These are phyloP conservation scores for Hypoxylon sp. DNA, from an alignment of 2,329 filamentous ascomycete genomes.

Conservation along the genomic window DNA sequence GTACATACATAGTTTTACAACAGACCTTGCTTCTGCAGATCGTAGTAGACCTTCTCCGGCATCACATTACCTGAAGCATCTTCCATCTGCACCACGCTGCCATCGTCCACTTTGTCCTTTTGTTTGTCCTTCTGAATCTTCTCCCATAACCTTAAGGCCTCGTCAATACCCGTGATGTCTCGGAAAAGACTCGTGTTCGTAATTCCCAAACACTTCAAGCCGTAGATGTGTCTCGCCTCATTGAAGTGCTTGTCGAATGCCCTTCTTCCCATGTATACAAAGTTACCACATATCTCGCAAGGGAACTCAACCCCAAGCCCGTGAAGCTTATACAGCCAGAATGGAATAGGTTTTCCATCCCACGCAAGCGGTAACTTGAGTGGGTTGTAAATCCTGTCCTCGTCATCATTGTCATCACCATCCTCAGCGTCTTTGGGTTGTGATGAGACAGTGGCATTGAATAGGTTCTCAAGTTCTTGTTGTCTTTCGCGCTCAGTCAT, in stretches of 20 bases:
- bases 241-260: slow-evolving; percentile 99
- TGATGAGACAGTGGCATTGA: slow-evolving; percentile 68
- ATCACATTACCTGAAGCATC: slow-evolving; percentile 98
- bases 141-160: slow-evolving; percentile 90
- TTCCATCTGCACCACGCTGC: slow-evolving; percentile 97
- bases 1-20: slow-evolving; percentile 64
- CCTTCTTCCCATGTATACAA: slow-evolving; percentile 96
- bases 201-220: slow-evolving; percentile 93
- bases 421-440: slow-evolving; percentile 68
- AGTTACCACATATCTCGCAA: slow-evolving; percentile 98
- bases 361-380: slow-evolving; percentile 95
- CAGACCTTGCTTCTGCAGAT: slow-evolving; percentile 92
- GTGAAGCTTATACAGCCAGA: slow-evolving; percentile 98
- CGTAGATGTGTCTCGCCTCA: slow-evolving; percentile 92
- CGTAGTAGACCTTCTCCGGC: slow-evolving; percentile 98
- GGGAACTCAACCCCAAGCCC: slow-evolving; percentile 94
- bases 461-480: slow-evolving; percentile 91
- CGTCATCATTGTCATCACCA: slow-evolving; percentile 80
- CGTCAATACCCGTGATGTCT: slow-evolving; percentile 93
- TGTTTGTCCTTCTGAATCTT: slow-evolving; percentile 92
- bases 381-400: slow-evolving; percentile 96
- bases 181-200: slow-evolving; percentile 91
- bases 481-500: slow-evolving; percentile 98
- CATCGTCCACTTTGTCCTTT: slow-evolving; percentile 80
- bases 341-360: slow-evolving; percentile 99